Percentiles rank a stretch among this genome's conserved stretches.
Evolutionary conservation across 768 basidiomycete genomes (phyloP).

Genomic region (Mycena alexandri): DNA sequence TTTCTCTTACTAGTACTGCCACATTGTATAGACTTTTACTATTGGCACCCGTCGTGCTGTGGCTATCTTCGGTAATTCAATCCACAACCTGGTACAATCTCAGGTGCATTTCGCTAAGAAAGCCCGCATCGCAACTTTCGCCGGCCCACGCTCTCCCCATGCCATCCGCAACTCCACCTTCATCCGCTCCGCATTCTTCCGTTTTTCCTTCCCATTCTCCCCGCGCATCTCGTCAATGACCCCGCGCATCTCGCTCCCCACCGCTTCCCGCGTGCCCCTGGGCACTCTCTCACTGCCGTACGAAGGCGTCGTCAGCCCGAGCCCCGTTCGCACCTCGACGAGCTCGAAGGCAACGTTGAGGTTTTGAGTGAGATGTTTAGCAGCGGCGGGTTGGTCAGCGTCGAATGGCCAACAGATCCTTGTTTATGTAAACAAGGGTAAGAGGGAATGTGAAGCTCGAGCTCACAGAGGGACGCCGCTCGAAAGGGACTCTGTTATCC

Average conservation of each 20-base stretch:
- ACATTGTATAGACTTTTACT: too few species aligned
- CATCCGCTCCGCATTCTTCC: constrained; percentile 3
- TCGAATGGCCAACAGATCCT: constrained; percentile 33
- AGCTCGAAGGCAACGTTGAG: constrained; percentile 20
- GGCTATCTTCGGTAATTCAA: too few species aligned
- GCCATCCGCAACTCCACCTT: background rate
- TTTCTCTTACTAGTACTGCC: too few species aligned
- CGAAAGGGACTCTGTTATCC: constrained; percentile 4
- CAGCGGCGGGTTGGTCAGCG: constrained; percentile 16
- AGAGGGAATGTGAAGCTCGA: background rate
- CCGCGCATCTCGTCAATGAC: constrained; percentile 1
- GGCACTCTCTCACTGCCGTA: constrained; percentile 4
- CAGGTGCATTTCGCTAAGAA: too few species aligned
- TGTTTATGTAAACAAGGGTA: background rate
- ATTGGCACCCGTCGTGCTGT: too few species aligned
- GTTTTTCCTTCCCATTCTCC: background rate
- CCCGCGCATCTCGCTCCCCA: background rate
- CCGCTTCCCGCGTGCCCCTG: background rate
- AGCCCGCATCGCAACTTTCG: too few species aligned
- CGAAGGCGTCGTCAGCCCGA: constrained; percentile 3
- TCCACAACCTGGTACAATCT: too few species aligned
- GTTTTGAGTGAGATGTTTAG: constrained; percentile 1
- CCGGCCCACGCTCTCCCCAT: too few species aligned
- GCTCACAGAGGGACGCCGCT: constrained; percentile 23
- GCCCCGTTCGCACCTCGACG: constrained; percentile 15